Base-by-base conservation (phyloP, 306 rosid species). In the Casuarina glauca region DNA sequence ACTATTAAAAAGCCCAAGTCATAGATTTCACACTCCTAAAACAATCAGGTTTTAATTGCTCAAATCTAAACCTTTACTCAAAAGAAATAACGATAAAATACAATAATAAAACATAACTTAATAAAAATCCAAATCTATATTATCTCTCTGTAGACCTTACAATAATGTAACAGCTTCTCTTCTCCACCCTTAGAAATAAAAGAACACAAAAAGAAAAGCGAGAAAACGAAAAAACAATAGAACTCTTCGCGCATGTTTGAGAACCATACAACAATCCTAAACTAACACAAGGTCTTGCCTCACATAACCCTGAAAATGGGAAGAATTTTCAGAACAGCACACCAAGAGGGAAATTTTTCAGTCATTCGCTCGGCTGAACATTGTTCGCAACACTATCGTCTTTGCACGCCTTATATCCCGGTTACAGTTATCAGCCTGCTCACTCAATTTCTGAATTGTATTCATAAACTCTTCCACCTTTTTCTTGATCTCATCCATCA, bases 401-500 rank as follows among this genome's bases (percentile, higher is more conserved):
- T 97, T 91, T 15, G 93, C 93, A 79, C 38, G 82, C 64, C 84
- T 86, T 76, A 87, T 83, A 61, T 85, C 82, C 77, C 77, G 73
- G 84, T 90, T 80, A 78, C 93, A 95, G 77, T 77, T 80, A 75
- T 84, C 86, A 73, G 90, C 90, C 45, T 86, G 92, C 77, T 73
- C 79, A 81, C 86, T 89, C 81, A 92, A 85, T 51, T 69, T 83
- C 52, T 91, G 89, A 4, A 91, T 84, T 46, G 82, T 84, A 35
- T 87, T 87, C 3, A 70, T 54, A 70, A 91, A 91, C 50, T 6
- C 79, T 60, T 87, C 90, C 54, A 91, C 84, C 84, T 85, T 88
- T 86, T 92, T 92, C 93, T 87, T 87, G 80, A 95, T 92, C 79
- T 92, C 97, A 12, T 83, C 92, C 5, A 95, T 85, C 4, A 85